Conservation (phyloP, 2,329 filamentous ascomycete species). For the Catunica adiposa region DNA sequence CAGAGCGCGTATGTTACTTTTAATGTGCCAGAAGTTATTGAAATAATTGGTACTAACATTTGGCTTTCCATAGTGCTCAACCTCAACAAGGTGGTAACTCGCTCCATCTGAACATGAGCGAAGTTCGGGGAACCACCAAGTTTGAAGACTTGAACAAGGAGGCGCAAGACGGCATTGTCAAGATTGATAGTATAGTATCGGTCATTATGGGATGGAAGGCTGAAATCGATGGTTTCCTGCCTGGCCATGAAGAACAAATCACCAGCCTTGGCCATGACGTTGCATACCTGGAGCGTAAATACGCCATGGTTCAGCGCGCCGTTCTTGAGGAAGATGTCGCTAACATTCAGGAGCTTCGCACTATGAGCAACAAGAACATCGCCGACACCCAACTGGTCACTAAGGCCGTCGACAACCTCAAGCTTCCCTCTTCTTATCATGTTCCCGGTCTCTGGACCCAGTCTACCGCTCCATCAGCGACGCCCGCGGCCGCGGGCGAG, state of each 20-base stretch:
- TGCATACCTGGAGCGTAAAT: slow-evolving; percentile 34
- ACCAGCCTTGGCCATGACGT: slow-evolving; percentile 31
- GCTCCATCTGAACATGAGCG: slow-evolving; percentile 61
- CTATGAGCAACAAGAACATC: slow-evolving; percentile 42
- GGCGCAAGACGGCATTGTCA: slow-evolving; percentile 60
- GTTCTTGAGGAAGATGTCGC: slow-evolving; percentile 38
- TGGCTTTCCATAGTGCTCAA: slow-evolving; percentile 2
- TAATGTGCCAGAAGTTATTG: background rate
- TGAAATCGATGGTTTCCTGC: slow-evolving; percentile 54
- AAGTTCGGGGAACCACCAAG: slow-evolving; percentile 71
- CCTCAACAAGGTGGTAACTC: slow-evolving; percentile 32
- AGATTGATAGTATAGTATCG: slow-evolving; percentile 65
- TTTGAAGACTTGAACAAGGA: slow-evolving; percentile 80
- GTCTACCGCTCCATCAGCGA: slow-evolving; percentile 21
- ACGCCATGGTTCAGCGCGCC: slow-evolving; percentile 28
- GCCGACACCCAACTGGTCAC: slow-evolving; percentile 56
- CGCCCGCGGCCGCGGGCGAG: slow-evolving; percentile 24
- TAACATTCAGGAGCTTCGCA: slow-evolving; percentile 47
- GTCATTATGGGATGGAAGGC: slow-evolving; percentile 63
- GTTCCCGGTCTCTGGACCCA: slow-evolving; percentile 27
- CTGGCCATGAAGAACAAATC: slow-evolving; percentile 34
- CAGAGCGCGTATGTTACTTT: background rate
- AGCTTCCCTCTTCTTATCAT: slow-evolving; percentile 45
- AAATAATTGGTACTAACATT: background rate
- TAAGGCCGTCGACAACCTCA: slow-evolving; percentile 57